These are phyloP conservation scores for Cyclostephanos invisitatus DNA, from an alignment of 108 stramenopile genomes.

Conservation along the genomic window DNA sequence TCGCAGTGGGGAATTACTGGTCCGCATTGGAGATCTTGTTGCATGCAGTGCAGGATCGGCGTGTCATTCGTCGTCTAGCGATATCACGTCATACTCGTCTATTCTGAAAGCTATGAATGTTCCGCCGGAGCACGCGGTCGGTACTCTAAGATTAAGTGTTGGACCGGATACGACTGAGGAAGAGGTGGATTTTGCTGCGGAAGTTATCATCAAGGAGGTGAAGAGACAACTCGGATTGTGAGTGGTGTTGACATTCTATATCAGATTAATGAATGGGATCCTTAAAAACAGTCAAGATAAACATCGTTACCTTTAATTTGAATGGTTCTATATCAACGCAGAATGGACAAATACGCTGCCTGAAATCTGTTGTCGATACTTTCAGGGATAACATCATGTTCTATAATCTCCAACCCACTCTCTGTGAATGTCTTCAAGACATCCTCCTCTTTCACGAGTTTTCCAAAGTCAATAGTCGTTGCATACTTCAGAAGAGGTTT, in stretches of 20 bases:
- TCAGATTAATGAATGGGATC: background rate
- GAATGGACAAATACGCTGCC: conserved; percentile 58
- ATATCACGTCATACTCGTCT: conserved; percentile 56
- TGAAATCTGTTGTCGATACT: conserved; percentile 60
- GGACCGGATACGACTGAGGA: conserved; percentile 78
- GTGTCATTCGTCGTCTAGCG: conserved; percentile 71
- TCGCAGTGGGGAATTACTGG: conserved; percentile 59
- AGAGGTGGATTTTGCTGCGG: conserved; percentile 85
- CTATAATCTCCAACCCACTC: conserved; percentile 42
- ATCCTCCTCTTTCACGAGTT: conserved; percentile 53
- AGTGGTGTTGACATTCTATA: background rate
- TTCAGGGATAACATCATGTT: conserved; percentile 52
- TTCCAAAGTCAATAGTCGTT: conserved; percentile 78
- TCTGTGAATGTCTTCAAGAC: conserved; percentile 46
- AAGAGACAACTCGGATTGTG: conserved; percentile 37
- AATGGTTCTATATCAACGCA: conserved; percentile 5
- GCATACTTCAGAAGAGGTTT: conserved; percentile 66
- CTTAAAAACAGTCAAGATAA: background rate
- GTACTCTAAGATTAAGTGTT: conserved; percentile 92
- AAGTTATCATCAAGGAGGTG: conserved; percentile 66
- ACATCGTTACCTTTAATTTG: background rate
- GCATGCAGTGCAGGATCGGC: conserved; percentile 93
- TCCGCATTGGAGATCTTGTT: conserved; percentile 65
- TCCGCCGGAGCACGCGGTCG: conserved; percentile 68
- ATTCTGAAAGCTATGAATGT: conserved; percentile 92